These are phyloP conservation scores for Alternaria brassicicola DNA, from an alignment of 2,329 filamentous ascomycete species.

Conservation along the genomic window DNA sequence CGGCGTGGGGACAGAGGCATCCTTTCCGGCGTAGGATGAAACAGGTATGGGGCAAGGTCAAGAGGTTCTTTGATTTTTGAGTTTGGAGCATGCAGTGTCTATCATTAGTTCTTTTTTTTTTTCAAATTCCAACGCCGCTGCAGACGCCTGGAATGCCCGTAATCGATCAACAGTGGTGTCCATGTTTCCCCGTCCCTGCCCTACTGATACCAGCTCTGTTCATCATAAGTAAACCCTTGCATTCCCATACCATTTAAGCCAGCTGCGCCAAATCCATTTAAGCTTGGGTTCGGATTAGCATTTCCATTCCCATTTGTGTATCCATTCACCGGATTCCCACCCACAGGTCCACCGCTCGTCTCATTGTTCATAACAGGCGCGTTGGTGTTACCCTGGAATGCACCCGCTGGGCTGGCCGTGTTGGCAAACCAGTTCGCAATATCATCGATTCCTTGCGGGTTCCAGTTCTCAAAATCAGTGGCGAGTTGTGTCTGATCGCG, in stretches of 20 bases:
- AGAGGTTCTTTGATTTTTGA: not conserved
- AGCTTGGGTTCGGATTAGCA: not conserved
- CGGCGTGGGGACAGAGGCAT: not conserved
- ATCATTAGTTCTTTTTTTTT: not conserved
- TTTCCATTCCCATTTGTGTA: slow-evolving; percentile 19
- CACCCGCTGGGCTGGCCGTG: slow-evolving; percentile 20
- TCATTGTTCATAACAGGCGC: slow-evolving; percentile 4
- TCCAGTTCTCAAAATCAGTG: slow-evolving; percentile 68
- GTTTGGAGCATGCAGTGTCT: not conserved
- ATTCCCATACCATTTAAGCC: slow-evolving; percentile 19
- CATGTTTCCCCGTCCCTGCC: not conserved
- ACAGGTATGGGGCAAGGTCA: not conserved
- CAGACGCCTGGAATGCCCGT: not conserved
- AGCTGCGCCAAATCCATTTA: slow-evolving; percentile 12
- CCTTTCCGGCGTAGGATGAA: not conserved
- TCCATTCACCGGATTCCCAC: slow-evolving; percentile 13
- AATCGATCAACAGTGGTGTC: not conserved
- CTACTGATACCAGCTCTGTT: slow-evolving; percentile 34
- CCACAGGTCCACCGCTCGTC: slow-evolving; percentile 29
- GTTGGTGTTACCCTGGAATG: slow-evolving; percentile 7
- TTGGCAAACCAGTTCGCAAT: slow-evolving; percentile 40
- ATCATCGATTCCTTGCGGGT: slow-evolving; percentile 36
- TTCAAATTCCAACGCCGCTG: not conserved
- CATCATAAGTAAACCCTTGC: slow-evolving; percentile 34
- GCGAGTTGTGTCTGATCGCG: slow-evolving; percentile 67